A percentile compares a stretch with the other conserved stretches of the same genome.
Conservation (phyloP, 176 grass and related monocot species). For the Lolium rigidum region DNA sequence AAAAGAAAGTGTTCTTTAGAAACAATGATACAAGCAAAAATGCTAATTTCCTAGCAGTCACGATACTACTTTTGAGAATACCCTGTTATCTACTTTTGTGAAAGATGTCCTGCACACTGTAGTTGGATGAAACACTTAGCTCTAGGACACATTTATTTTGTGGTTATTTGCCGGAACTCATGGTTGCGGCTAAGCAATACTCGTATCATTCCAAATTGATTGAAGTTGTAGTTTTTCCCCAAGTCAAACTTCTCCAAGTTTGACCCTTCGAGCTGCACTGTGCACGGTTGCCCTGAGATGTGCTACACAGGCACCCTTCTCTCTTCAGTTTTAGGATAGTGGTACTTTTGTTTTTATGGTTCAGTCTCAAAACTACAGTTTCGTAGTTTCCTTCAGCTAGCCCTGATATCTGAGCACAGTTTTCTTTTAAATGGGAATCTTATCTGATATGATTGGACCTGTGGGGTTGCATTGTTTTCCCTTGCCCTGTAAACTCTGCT, state of each 20-base stretch:
- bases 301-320: neutral
- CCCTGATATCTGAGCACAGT: conserved; percentile 1
- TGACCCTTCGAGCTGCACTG: no score
- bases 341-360: no score
- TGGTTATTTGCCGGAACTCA: neutral
- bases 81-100: no score
- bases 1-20: neutral
- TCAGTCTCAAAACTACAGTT: neutral
- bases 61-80: no score
- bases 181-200: neutral
- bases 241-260: neutral
- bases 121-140: neutral
- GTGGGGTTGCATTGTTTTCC: neutral
- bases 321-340: neutral
- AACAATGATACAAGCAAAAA: neutral
- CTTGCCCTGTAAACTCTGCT: neutral
- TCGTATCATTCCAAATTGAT: neutral
- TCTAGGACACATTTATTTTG: neutral
- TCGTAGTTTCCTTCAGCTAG: neutral
- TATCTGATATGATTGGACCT: conserved; percentile 5
- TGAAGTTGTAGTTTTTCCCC: neutral
- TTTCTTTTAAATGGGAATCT: conserved; percentile 19
- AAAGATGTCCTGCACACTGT: neutral
- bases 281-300: neutral
- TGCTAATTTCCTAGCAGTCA: neutral